These are phyloP conservation scores for Chrysoporthe austroafricana DNA, from an alignment of 2,329 filamentous ascomycete species.

Conservation along the genomic window DNA sequence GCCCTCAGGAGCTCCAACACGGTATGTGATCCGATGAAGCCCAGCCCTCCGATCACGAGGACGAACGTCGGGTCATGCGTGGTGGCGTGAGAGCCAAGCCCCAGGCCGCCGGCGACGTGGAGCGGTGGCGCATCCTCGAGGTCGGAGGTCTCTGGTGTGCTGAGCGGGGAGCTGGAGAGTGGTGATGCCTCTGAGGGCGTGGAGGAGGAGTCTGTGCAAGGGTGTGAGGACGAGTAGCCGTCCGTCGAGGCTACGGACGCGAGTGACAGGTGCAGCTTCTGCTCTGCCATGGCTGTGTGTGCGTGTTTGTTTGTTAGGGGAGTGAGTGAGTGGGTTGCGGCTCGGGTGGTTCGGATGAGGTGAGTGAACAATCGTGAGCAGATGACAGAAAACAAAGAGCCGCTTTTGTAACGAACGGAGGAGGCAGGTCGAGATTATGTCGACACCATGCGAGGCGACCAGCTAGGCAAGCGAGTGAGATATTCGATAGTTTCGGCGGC, in stretches of 20 bases:
- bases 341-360: slow-evolving; percentile 3
- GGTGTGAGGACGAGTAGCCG: slow-evolving; percentile 25
- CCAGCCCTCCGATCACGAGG: slow-evolving; percentile 57
- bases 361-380: not conserved
- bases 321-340: not conserved
- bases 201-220: slow-evolving; percentile 22
- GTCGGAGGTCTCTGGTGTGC: slow-evolving; percentile 27
- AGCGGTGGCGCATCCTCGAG: slow-evolving; percentile 29
- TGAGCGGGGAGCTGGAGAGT: slow-evolving; percentile 28
- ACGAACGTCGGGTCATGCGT: slow-evolving; percentile 36
- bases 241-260: slow-evolving; percentile 23
- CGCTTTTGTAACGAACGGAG: slow-evolving; percentile 26
- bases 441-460: slow-evolving; percentile 8
- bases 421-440: slow-evolving; percentile 12
- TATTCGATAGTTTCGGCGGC: slow-evolving; percentile 26
- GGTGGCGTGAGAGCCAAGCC: slow-evolving; percentile 24
- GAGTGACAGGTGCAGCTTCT: slow-evolving; percentile 4
- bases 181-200: slow-evolving; percentile 29
- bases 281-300: slow-evolving; percentile 2
- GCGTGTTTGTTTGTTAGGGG: not conserved
- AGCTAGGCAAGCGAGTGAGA: slow-evolving; percentile 16
- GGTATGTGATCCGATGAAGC: slow-evolving; percentile 61
- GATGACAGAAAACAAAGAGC: slow-evolving; percentile 16
- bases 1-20: slow-evolving; percentile 56
- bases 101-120: slow-evolving; percentile 15